Evolutionary conservation across 768 basidiomycete species (phyloP).

Genomic region (Kwoniella newhampshirensis): DNA sequence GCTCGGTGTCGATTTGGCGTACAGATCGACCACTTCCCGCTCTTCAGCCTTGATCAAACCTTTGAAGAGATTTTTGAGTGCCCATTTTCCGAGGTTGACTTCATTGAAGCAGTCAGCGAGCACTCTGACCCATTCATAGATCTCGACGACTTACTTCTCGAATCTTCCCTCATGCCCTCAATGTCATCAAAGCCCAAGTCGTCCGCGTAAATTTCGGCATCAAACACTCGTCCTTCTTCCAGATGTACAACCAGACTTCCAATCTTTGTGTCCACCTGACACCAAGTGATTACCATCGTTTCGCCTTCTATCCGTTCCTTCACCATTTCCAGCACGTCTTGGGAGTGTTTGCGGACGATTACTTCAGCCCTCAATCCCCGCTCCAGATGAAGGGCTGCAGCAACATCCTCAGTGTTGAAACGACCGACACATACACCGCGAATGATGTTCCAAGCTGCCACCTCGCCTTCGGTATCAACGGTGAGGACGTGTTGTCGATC

Average conservation of each 20-base stretch:
- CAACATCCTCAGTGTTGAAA: constrained; percentile 66
- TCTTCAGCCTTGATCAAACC: constrained; percentile 55
- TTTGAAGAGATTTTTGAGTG: constrained; percentile 77
- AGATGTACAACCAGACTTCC: constrained; percentile 85
- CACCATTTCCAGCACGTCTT: constrained; percentile 80
- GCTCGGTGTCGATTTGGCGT: constrained; percentile 14
- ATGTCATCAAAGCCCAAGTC: constrained; percentile 72
- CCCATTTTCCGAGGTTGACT: constrained; percentile 95
- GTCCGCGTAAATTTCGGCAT: constrained; percentile 92
- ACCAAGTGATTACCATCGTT: constrained; percentile 80
- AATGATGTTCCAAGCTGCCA: constrained; percentile 91
- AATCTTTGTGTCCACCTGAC: constrained; percentile 81
- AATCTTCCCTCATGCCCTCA: constrained; percentile 70
- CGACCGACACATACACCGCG: constrained; percentile 71
- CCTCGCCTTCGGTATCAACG: constrained; percentile 81
- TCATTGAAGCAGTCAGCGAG: neutral
- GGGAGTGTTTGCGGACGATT: constrained; percentile 37
- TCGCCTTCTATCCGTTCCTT: constrained; percentile 93
- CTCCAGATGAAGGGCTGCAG: constrained; percentile 45
- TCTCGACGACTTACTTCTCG: constrained; percentile 63
- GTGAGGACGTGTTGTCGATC: constrained; percentile 87
- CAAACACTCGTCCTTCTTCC: constrained; percentile 76
- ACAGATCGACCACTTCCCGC: constrained; percentile 27
- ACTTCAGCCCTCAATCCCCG: constrained; percentile 27
- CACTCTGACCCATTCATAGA: constrained; percentile 1